Percentiles rank a stretch among this genome's conserved stretches.
phyloP scores from a whole-genome alignment of 306 rosid genomes.

The Oxytropis ochrocephala region DNA sequence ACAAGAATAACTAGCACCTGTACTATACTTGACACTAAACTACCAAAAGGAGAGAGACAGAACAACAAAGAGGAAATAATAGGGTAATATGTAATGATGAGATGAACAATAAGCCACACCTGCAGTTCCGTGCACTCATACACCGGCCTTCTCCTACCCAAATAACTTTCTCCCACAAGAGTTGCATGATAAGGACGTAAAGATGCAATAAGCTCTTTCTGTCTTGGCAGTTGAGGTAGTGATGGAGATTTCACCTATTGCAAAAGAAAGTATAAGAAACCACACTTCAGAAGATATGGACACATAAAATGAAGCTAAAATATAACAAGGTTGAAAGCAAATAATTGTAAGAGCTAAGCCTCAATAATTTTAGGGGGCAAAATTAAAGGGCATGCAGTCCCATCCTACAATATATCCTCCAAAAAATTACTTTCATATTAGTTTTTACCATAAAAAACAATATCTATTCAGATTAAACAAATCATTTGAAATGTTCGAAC shows the following conservation, averaged over 20 bases:
- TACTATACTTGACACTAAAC: background rate
- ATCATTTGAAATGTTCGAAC: background rate
- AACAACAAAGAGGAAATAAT: background rate
- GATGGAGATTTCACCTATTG: conserved; percentile 76
- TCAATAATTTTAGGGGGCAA: background rate
- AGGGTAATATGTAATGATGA: background rate
- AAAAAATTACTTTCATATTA: background rate
- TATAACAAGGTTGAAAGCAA: background rate
- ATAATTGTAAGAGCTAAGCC: background rate
- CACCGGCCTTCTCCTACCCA: conserved; percentile 82
- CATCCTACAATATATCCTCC: background rate
- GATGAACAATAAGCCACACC: conserved; percentile 42
- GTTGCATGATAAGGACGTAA: conserved; percentile 76
- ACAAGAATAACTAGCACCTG: background rate
- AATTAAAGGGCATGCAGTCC: background rate
- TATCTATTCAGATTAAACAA: background rate
- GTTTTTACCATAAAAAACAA: background rate
- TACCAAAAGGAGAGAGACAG: background rate
- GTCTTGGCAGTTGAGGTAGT: conserved; percentile 75
- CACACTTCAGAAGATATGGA: background rate
- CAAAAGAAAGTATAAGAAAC: conserved; percentile 26
- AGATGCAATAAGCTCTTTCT: conserved; percentile 60
- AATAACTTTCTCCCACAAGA: conserved; percentile 93
- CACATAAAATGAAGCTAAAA: background rate
- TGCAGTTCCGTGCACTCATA: conserved; percentile 84